Base-by-base conservation (phyloP, 305 asterid genomes). In the Solanum hybrid region DNA sequence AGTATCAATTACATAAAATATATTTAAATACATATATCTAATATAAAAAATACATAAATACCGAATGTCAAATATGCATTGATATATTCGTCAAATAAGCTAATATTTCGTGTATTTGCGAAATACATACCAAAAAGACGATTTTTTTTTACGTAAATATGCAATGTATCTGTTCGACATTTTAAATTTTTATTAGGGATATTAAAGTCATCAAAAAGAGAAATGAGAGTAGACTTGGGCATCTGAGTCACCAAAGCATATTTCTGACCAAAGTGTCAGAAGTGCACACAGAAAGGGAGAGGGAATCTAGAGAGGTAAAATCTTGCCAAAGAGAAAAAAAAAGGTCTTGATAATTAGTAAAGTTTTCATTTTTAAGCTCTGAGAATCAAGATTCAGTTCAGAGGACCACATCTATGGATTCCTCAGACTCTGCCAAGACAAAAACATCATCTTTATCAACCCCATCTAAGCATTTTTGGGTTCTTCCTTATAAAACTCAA, bases 401-500 rank as follows among this genome's bases (percentile, higher is more conserved):
- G 40, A 85, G 88, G 88, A 85, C 88, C 88, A 85, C 88, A 56
- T 66, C 40, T 36, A 85, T 85, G 88, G 88, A 40, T 81, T 81
- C 86, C 37, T 81, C 72, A 22, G 72, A 64, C 2, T 2, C 11
- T 22, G 5, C 86, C 60, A 80, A 80, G 64, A 15, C 35, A 26
- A 85, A 85, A 9, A 12, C 26, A 56, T 32, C 88, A 85, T 85
- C 51, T 56, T 64, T 40, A 31, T 19, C 81, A 42, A 76, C 72
- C 86, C 89, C 89, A 56, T 11, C 89, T 11, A 96, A 96, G 66
- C 95, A 96, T 27, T 89, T 93, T 15, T 95, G 98, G 98, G 98
- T 95, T 77, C 97, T 97, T 77, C 99, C 98, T 1, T 92, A 97
- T 92, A 93, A 92, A 82, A 96, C 99, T 85, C 94, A 92, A 36